Base-by-base conservation (phyloP, 2,329 filamentous ascomycete species). In the Sporothrix phasma region DNA sequence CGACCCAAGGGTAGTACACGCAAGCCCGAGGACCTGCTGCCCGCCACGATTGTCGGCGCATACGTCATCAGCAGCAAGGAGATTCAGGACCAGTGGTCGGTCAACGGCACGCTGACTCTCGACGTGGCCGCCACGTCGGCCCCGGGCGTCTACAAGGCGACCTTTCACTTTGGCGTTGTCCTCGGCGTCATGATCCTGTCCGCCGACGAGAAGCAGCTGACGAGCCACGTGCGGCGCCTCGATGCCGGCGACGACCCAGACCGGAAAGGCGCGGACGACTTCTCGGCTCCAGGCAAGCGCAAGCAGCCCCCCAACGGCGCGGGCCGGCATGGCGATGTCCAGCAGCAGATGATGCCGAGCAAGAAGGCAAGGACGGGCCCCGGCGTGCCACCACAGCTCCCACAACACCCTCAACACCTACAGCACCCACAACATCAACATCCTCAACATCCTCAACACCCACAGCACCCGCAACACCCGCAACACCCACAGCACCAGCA, bases 161-260 rank as follows among this genome's bases (percentile, higher is more conserved):
- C 69, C 17, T 72, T 74, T 53, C 67, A 74, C 63, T 72, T 73
- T 64, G 69, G 73, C 19, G 64, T 72, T 29, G 39, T 73, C 4
- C 66, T 72, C 29, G 72, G 72, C 43, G 67, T 72, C 24, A 72
- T 74, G 70, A 62, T 72, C 3, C 56, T 73, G 15, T 69, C 70
- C 2, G 65, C 65, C 24, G 68, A 72, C 62, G 65, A 71, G 64
- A 64, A 66, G 31, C 59, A 65, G 41, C 58, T 74, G 10, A 64
- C 71, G 11, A 51, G 53, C 58, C 71, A 74, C 64, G 68, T 70
- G 64, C 65, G 67, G 53, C 65, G 64, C 8, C 66, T 69, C 49
- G 68, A 69, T 17, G 66, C 66, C 49, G 67, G 67, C 31, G 68
- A 69, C 54, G 68, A 69, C 45, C 66, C 65, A 19, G 68, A 68